These are phyloP conservation scores for Backusella parvicylindrica DNA, from an alignment of 192 early-diverging fungal species.

Conservation along the genomic window DNA sequence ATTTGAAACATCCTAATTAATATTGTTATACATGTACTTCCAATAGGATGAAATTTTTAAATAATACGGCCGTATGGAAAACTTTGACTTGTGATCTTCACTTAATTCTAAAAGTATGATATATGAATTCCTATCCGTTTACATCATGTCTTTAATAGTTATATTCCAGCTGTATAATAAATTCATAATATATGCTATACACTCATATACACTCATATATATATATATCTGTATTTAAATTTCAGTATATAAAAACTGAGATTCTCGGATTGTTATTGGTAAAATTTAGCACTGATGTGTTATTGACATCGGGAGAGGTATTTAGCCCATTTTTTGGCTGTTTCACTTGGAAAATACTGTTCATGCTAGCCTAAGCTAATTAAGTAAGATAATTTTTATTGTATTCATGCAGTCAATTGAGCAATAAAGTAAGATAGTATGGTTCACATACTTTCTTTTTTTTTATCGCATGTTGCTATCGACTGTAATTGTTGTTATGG, in stretches of 20 bases:
- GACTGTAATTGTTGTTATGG: neutral
- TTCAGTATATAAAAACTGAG: neutral
- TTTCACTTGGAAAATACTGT: neutral
- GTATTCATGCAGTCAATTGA: neutral
- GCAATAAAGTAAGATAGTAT: neutral
- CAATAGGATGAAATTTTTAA: neutral
- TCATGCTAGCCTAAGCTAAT: neutral
- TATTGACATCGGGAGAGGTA: neutral
- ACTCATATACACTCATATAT: neutral
- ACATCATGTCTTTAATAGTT: neutral
- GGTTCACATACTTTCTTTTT: neutral
- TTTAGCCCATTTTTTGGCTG: neutral
- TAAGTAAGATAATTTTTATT: neutral
- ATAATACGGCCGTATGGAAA: neutral
- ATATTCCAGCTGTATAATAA: neutral
- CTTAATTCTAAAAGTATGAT: neutral
- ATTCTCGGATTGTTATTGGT: neutral
- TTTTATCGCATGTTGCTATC: neutral
- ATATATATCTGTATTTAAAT: neutral
- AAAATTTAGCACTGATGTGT: neutral
- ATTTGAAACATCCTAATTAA: neutral
- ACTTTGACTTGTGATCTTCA: neutral
- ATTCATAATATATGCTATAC: neutral
- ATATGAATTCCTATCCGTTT: neutral
- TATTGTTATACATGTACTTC: neutral